Base-by-base conservation (phyloP, 83 land plant genomes). In the Picea abies region DNA sequence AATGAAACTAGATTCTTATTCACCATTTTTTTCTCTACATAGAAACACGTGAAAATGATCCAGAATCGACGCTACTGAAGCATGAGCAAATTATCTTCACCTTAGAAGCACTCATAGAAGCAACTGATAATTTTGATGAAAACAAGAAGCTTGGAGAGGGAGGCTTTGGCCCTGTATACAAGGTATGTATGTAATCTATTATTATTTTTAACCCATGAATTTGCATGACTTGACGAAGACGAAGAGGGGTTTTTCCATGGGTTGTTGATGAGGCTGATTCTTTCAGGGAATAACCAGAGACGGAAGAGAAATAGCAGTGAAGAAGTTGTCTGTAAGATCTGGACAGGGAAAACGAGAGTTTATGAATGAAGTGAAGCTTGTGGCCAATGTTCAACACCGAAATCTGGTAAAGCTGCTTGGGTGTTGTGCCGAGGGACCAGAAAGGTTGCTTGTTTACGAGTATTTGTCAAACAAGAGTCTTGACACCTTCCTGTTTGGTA, bases 131-230 rank as follows among this genome's bases (percentile, higher is more conserved):
- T n/a, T 72, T 72, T 44, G 4, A 72, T 44, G 76, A 41, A 9
- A 72, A 44, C 10, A 44, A n/a, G 0, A 72, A 44, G 76, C 56
- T 72, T 72, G 76, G 58, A 20, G 58, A 72, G 22, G 76, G 76
- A 20, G 76, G 76, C 19, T 72, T 72, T 44, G 76, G 58, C n/a
- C 23, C 9, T 12, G 56, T 72, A 72, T 44, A 72, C 76, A 44
- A 72, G 76, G 76, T 72, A 39, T 3, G 15, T 3, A 37, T 70
- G 2, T 35, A 29, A 32, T 29, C 52, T 49, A 1, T 49, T 49
- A 9, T 29, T 49, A 8, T 1, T 49, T 49, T 9, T 49, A 49
- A 10, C 52, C 10, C 11, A 49, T 49, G 52, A 9, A 49, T 9
- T 49, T 49, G 10, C 52, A 49, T 49, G 52, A 49, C 52, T 9